Base-by-base conservation (phyloP, 1,284 basidiomycete genomes). In the Vanrija sp. region DNA sequence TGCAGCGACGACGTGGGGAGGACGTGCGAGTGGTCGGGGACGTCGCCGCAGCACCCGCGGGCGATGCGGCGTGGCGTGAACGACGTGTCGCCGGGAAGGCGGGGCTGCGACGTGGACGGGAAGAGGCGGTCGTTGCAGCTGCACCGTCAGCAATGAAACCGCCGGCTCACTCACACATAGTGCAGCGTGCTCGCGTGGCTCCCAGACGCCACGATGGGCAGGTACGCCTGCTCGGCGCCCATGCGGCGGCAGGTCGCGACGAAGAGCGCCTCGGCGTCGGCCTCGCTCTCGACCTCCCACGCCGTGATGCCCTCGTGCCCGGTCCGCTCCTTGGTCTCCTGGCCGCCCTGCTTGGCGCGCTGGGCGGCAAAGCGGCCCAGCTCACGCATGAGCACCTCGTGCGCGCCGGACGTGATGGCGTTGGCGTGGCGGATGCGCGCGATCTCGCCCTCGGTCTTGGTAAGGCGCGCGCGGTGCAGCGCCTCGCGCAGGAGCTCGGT, bases 351-450 rank as follows among this genome's bases (percentile, higher is more conserved):
- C 54, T 65, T 51, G 84, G 80, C 53, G 47, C 78, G 49, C 45
- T 51, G 58, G 1, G 46, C 55, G 12, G 88, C 88, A 18, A 85
- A 85, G 44, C 81, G 78, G 3, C 89, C 90, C 6, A 94, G 80
- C 12, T 92, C 84, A n/a, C 88, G 81, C 90, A 95, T 95, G 44
- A 95, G 84, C 8, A 84, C 83, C 73, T 92, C 88, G 62, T 95
- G 92, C 2, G 92, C 92, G 4, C 85, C 80, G 0, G 87, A 89
- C 59, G 88, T 90, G 61, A 95, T 89, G 51, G 81, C 80, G 67
- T 89, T 91, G 0, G 92, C 92, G 51, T 82, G 81, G 49, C 81
- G 78, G 63, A 95, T 90, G 56, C 82, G 77, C 15, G 78, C 80
- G 51, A 96, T 83, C 76, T 95, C 92, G 39, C 79, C 72, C 4